A percentile compares a stretch with the other conserved stretches of the same genome.
These are phyloP conservation scores for Cadophora sp. DNA, from an alignment of 2,329 filamentous ascomycete species.

Conservation along the genomic window DNA sequence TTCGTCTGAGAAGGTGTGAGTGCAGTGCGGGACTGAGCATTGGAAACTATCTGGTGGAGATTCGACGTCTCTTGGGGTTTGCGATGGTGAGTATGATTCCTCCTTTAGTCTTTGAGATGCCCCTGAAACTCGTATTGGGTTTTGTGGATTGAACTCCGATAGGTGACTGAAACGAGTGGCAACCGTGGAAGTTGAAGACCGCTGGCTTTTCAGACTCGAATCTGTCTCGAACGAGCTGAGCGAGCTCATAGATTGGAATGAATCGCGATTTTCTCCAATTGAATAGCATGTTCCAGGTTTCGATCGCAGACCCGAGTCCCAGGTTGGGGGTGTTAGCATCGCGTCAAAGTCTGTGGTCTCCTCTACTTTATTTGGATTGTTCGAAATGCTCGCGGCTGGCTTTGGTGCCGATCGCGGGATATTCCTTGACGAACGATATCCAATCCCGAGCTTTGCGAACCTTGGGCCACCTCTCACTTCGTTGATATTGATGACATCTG, in stretches of 20 bases:
- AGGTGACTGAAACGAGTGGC: slow-evolving; percentile 19
- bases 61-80: not conserved
- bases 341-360: not conserved
- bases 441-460: slow-evolving; percentile 9
- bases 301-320: not conserved
- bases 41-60: not conserved
- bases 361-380: not conserved
- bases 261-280: slow-evolving; percentile 13
- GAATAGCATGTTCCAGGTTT: not conserved
- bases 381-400: not conserved
- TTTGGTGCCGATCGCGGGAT: not conserved
- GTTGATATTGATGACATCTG: not conserved
- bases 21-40: slow-evolving; percentile 1
- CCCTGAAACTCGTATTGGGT: not conserved
- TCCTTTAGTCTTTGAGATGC: not conserved
- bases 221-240: slow-evolving; percentile 12
- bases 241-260: slow-evolving; percentile 15
- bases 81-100: not conserved
- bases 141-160: slow-evolving; percentile 5
- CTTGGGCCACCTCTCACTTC: not conserved
- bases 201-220: not conserved
- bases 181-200: slow-evolving; percentile 17
- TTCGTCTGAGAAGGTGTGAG: not conserved
- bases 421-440: not conserved
- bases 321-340: not conserved